phyloP scores from a whole-genome alignment of 1,284 basidiomycete genomes.

The Ceratorhiza oryzae-sativae region DNA sequence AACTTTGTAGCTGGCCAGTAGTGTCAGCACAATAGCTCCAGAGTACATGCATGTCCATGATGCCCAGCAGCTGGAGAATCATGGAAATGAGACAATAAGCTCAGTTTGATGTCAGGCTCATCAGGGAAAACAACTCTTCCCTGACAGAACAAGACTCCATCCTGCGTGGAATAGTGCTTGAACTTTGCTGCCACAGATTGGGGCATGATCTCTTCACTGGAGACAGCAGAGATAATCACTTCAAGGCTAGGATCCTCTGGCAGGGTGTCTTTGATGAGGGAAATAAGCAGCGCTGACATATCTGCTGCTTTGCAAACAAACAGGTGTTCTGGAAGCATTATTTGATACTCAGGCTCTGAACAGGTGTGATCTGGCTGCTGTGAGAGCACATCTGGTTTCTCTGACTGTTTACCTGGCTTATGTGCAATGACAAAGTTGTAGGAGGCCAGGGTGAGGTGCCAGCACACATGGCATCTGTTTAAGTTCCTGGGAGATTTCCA shows the following conservation, averaged over 20 bases:
- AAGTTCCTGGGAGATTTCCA: constrained; percentile 43
- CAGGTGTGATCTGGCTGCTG: constrained; percentile 40
- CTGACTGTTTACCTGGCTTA: constrained; percentile 44
- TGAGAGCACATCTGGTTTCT: constrained; percentile 47
- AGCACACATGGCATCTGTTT: constrained; percentile 46
- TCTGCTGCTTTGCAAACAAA: not conserved
- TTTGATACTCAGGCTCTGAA: not conserved
- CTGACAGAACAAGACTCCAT: constrained; percentile 14
- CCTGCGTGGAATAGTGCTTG: not conserved
- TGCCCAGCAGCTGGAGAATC: constrained; percentile 45
- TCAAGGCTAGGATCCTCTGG: not conserved
- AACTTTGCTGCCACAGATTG: not conserved
- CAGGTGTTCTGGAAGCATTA: not conserved
- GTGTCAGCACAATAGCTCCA: constrained; percentile 8
- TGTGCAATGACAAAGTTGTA: constrained; percentile 46
- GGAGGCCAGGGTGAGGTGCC: constrained; percentile 44
- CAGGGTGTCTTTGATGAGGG: not conserved
- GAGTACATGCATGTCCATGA: constrained; percentile 47
- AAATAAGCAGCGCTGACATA: not conserved
- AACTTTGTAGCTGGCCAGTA: constrained; percentile 28
- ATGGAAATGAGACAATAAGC: constrained; percentile 24
- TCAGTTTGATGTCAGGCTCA: constrained; percentile 8
- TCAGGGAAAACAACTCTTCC: constrained; percentile 33
- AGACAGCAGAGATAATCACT: not conserved
- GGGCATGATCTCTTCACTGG: not conserved